phyloP scores from a whole-genome alignment of 768 basidiomycete species.

The Heimioporus sp. region DNA sequence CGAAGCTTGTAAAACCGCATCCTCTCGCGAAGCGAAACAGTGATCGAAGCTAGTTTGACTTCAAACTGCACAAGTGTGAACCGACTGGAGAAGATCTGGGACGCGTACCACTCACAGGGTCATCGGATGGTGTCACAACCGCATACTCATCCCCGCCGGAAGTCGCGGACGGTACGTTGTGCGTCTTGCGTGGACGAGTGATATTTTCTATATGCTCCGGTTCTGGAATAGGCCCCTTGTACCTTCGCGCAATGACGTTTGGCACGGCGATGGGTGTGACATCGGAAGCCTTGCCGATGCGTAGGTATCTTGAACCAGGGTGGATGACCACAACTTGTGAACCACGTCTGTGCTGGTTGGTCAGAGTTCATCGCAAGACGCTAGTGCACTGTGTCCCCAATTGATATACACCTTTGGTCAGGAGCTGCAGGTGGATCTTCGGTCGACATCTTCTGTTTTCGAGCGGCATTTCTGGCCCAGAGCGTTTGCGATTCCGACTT shows the following conservation, averaged over 20 bases:
- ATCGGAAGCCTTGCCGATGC: slow-evolving; percentile 76
- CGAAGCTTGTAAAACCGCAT: slow-evolving; percentile 86
- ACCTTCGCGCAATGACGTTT: slow-evolving; percentile 71
- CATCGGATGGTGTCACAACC: slow-evolving; percentile 47
- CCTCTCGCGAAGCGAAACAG: slow-evolving; percentile 70
- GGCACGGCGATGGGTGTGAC: slow-evolving; percentile 68
- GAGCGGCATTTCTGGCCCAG: slow-evolving; percentile 67
- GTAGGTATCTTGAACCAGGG: slow-evolving; percentile 69
- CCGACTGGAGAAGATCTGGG: neutral
- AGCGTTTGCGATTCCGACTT: slow-evolving; percentile 73
- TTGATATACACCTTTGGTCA: slow-evolving; percentile 46
- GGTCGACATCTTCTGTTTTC: slow-evolving; percentile 44
- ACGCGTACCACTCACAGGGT: slow-evolving; percentile 48
- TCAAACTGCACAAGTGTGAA: slow-evolving; percentile 53
- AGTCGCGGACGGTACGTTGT: slow-evolving; percentile 18
- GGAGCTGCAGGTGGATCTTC: slow-evolving; percentile 38
- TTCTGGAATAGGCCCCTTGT: slow-evolving; percentile 41
- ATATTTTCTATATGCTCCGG: slow-evolving; percentile 50
- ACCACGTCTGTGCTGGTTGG: slow-evolving; percentile 54
- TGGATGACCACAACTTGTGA: slow-evolving; percentile 79
- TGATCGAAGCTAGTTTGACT: slow-evolving; percentile 69
- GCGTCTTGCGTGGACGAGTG: slow-evolving; percentile 49
- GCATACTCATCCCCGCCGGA: slow-evolving; percentile 51
- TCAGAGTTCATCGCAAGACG: slow-evolving; percentile 28
- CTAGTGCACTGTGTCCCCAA: slow-evolving; percentile 2